phyloP scores from a whole-genome alignment of 768 basidiomycete genomes.

The Exidia glandulosa region DNA sequence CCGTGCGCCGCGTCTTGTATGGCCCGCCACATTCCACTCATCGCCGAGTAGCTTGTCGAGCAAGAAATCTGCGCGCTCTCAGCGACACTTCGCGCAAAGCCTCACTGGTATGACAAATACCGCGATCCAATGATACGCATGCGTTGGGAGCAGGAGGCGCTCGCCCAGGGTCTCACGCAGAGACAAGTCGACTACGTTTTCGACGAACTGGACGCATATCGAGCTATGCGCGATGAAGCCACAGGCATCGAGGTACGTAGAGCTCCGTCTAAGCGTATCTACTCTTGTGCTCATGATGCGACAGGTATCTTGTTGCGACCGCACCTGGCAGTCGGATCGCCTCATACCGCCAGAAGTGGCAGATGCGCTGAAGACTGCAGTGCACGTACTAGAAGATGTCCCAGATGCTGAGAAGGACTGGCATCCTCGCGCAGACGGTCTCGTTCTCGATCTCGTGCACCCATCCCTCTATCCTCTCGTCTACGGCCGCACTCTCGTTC shows the following conservation, averaged over 20 bases:
- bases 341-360: conserved; percentile 8
- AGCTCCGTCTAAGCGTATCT: background rate
- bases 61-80: conserved; percentile 41
- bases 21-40: background rate
- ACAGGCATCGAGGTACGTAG: conserved; percentile 21
- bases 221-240: conserved; percentile 26
- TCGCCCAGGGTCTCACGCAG: conserved; percentile 20
- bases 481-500: conserved; percentile 15
- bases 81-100: conserved; percentile 26
- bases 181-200: conserved; percentile 35
- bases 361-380: conserved; percentile 3
- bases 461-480: conserved; percentile 15
- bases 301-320: conserved; percentile 9
- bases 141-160: conserved; percentile 23
- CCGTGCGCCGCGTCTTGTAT: background rate
- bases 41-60: conserved; percentile 28
- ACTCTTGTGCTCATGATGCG: background rate
- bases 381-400: conserved; percentile 11
- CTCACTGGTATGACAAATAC: conserved; percentile 32
- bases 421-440: conserved; percentile 16
- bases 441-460: conserved; percentile 19
- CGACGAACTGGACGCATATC: conserved; percentile 39
- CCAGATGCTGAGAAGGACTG: conserved; percentile 16
- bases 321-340: conserved; percentile 11
- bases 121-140: conserved; percentile 16